phyloP scores from a whole-genome alignment of 176 grass and related monocot genomes.

The maize (Zea mays) region DNA sequence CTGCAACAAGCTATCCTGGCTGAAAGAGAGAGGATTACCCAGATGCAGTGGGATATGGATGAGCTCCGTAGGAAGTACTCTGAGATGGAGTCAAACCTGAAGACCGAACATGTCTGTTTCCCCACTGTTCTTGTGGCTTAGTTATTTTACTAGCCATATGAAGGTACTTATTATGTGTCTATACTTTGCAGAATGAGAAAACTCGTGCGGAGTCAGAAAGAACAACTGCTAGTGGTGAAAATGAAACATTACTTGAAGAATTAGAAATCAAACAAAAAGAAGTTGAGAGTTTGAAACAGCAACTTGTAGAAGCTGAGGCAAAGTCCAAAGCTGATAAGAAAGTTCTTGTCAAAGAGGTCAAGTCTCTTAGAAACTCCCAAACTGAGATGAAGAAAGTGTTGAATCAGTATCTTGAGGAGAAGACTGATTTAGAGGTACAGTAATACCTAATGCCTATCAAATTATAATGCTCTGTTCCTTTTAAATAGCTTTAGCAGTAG shows the following conservation, averaged over 20 bases:
- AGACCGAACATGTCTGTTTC: conserved; percentile 61
- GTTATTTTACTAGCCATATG: conserved; percentile 29
- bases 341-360: conserved; percentile 95
- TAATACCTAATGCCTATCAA: background rate
- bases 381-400: conserved; percentile 73
- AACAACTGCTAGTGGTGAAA: conserved; percentile 61
- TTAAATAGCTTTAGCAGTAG: conserved; percentile 8
- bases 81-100: conserved; percentile 82
- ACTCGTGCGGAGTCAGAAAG: conserved; percentile 67
- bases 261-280: conserved; percentile 68
- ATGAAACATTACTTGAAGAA: conserved; percentile 64
- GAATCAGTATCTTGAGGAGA: conserved; percentile 74
- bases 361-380: conserved; percentile 87
- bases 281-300: conserved; percentile 60
- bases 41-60: conserved; percentile 99
- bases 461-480: background rate
- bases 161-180: conserved; percentile 26
- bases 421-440: conserved; percentile 83
- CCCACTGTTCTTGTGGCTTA: background rate
- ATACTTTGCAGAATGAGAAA: conserved; percentile 69
- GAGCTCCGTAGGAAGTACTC: conserved; percentile 84
- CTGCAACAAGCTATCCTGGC: conserved; percentile 79
- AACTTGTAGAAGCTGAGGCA: conserved; percentile 71
- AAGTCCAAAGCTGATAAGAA: conserved; percentile 95
- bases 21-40: conserved; percentile 89